Percentiles rank a stretch among this genome's conserved stretches.
These are phyloP conservation scores for Lasiosphaeria miniovina DNA, from an alignment of 495 filamentous ascomycete genomes.

Conservation along the genomic window DNA sequence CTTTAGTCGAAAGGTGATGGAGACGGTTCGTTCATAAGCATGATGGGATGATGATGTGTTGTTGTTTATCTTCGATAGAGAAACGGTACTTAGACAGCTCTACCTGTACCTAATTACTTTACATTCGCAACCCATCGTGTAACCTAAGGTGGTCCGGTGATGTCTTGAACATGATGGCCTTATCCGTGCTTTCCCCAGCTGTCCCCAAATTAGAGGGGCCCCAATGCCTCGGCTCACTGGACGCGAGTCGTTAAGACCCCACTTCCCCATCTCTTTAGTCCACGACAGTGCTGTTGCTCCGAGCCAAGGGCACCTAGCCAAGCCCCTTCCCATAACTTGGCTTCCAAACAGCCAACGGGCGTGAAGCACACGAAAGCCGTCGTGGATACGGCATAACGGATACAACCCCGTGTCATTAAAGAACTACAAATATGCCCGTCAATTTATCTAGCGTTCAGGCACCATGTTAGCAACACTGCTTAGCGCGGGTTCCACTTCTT, in stretches of 20 bases:
- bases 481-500: too few relatives aligned
- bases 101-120: too few relatives aligned
- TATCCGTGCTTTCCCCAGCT: neutral
- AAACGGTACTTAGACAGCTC: too few relatives aligned
- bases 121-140: neutral
- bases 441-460: too few relatives aligned
- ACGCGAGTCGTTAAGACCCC: neutral
- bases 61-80: too few relatives aligned
- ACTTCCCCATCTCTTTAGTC: conserved; percentile 1
- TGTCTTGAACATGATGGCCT: conserved; percentile 11
- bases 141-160: conserved; percentile 10
- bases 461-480: too few relatives aligned
- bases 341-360: neutral
- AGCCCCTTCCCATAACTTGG: neutral
- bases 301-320: neutral
- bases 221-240: conserved; percentile 8
- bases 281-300: neutral
- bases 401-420: too few relatives aligned
- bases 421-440: too few relatives aligned
- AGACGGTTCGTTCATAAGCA: too few relatives aligned
- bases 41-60: too few relatives aligned
- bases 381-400: neutral
- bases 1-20: too few relatives aligned
- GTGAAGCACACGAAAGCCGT: neutral
- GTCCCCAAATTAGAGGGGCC: neutral